These are phyloP conservation scores for Aspergillus pseudotamarii DNA, from an alignment of 2,329 filamentous ascomycete species.

Conservation along the genomic window DNA sequence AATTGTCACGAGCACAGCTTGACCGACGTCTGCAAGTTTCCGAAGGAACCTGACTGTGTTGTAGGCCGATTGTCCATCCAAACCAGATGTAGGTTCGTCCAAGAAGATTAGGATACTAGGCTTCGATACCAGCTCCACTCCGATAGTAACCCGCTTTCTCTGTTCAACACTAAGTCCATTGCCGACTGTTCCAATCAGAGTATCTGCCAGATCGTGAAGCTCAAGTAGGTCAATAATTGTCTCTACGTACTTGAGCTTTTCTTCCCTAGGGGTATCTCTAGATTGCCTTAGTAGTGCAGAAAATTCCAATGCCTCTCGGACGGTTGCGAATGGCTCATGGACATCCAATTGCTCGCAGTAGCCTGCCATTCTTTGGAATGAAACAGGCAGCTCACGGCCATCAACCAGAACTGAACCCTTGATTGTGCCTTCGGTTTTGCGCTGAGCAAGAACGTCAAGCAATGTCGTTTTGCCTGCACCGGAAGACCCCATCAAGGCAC, in stretches of 20 bases:
- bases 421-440: conserved; percentile 66
- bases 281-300: conserved; percentile 65
- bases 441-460: conserved; percentile 72
- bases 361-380: conserved; percentile 68
- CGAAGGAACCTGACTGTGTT: conserved; percentile 68
- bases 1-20: conserved; percentile 71
- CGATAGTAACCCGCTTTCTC: conserved; percentile 70
- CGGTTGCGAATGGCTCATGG: conserved; percentile 66
- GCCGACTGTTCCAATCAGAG: conserved; percentile 54
- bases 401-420: conserved; percentile 68
- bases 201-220: conserved; percentile 65
- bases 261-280: conserved; percentile 51
- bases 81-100: conserved; percentile 70
- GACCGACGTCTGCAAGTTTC: conserved; percentile 65
- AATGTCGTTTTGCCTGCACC: conserved; percentile 77
- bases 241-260: conserved; percentile 67
- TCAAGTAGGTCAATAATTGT: conserved; percentile 66
- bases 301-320: conserved; percentile 68
- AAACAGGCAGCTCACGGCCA: conserved; percentile 59
- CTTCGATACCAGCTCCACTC: conserved; percentile 70
- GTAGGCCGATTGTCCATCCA: conserved; percentile 68
- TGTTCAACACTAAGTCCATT: conserved; percentile 63
- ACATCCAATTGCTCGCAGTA: conserved; percentile 72
- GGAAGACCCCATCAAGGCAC: conserved; percentile 76
- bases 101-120: conserved; percentile 69